Base-by-base conservation (phyloP, 2,329 filamentous ascomycete species). In the Trichoderma koningiopsis region DNA sequence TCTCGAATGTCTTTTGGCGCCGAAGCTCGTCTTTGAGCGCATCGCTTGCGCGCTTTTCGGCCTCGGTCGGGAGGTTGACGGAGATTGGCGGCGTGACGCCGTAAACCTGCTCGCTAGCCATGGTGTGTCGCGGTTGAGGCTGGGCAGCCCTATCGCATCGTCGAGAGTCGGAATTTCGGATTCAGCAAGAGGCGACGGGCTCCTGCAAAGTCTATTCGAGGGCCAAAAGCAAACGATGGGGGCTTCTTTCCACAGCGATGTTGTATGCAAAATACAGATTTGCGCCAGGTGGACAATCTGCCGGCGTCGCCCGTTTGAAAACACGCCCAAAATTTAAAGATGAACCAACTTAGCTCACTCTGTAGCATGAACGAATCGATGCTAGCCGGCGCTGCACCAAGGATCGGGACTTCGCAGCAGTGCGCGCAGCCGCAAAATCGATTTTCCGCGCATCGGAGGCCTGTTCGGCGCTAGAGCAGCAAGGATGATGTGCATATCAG, bases 1-100 rank as follows among this genome's bases (percentile, higher is more conserved):
- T 89, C 81, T 98, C 96, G 75, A 97, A 99, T 64, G 96, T 97
- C 81, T 96, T 95, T 81, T 97, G 92, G 52, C 86, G 86, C 78
- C 93, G 93, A 71, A 99, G 83, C 81, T 97, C 94, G 68, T 92
- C 89, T 68, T 97, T 87, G 56, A 99, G 87, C 68, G 90, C 85
- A 73, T 93, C 90, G 75, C 93, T 96, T 62, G 91, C 88, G 72
- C 90, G 86, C 68, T 91, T 87, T 79, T 99, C 95, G 47, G 87
- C 83, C 68, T 91, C 87, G 1, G 91, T 96, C 5, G 96, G 96
- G 29, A 94, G 85, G 27, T 86, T 84, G 14, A 86, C 86, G 24
- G 94, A 97, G 47, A 99, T 92, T 58, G 96, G 91, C 74, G 91
- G 90, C 70, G 94, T 97, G 58, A 96, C 88, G 76, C 95, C 95